A percentile compares a stretch with the other conserved stretches of the same genome.
Conservation (phyloP, 2,329 filamentous ascomycete species). For the Chrysoporthe deuterocubensis region DNA sequence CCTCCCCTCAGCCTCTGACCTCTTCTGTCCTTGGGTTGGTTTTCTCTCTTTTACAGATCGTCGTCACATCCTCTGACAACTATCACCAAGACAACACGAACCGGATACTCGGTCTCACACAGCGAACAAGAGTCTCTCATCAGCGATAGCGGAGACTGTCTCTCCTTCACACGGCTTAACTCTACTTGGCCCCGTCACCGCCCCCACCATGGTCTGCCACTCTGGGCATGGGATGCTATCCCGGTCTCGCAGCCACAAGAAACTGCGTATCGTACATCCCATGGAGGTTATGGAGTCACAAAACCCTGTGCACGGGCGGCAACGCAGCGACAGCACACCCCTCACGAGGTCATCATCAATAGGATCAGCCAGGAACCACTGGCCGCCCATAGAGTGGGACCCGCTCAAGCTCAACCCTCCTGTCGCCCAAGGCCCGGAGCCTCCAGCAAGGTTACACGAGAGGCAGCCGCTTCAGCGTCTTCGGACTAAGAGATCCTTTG, state of each 20-base stretch:
- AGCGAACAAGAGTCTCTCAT: slow-evolving; percentile 12
- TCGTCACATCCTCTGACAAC: slow-evolving; percentile 10
- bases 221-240: slow-evolving; percentile 24
- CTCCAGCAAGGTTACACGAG: slow-evolving; percentile 20
- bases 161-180: neutral
- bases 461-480: slow-evolving; percentile 18
- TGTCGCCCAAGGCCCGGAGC: slow-evolving; percentile 13
- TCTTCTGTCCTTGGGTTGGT: neutral
- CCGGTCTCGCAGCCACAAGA: slow-evolving; percentile 27
- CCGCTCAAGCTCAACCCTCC: slow-evolving; percentile 42
- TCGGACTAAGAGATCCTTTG: slow-evolving; percentile 21
- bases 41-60: slow-evolving; percentile 1
- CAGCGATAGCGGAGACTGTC: slow-evolving; percentile 20
- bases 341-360: slow-evolving; percentile 6
- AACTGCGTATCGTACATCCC: slow-evolving; percentile 21
- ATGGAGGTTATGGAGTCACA: slow-evolving; percentile 21
- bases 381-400: slow-evolving; percentile 37
- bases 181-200: slow-evolving; percentile 8
- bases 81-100: slow-evolving; percentile 4
- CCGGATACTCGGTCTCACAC: neutral
- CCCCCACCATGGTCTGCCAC: slow-evolving; percentile 24
- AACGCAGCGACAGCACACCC: slow-evolving; percentile 24
- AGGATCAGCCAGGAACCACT: slow-evolving; percentile 27
- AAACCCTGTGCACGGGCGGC: slow-evolving; percentile 20
- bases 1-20: slow-evolving; percentile 2